Conservation (phyloP, 2,329 filamentous ascomycete species). For the Aspergillus sp. region DNA sequence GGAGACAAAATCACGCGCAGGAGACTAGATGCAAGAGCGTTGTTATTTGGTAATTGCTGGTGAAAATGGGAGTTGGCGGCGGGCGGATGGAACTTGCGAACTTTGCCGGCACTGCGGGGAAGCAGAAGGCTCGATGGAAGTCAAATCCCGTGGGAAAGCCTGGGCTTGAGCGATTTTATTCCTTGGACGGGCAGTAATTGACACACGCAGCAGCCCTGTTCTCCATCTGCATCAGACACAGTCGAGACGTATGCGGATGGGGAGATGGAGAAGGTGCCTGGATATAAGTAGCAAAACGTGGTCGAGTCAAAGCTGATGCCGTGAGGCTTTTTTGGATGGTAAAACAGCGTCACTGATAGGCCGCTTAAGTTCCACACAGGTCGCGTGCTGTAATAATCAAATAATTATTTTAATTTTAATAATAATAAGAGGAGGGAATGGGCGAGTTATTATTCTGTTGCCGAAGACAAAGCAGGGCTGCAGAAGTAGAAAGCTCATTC, state of each 20-base stretch:
- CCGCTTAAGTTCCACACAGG: slow-evolving; percentile 4
- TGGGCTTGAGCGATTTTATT: background rate
- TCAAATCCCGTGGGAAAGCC: background rate
- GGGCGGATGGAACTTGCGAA: slow-evolving; percentile 8
- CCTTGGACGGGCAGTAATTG: background rate
- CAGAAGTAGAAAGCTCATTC: background rate
- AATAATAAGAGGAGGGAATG: too few relatives aligned
- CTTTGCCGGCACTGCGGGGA: slow-evolving; percentile 12
- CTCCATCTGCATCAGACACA: background rate
- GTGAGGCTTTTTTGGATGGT: slow-evolving; percentile 8
- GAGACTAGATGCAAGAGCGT: background rate
- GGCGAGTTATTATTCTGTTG: too few relatives aligned
- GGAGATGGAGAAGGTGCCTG: background rate
- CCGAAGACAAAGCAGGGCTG: background rate
- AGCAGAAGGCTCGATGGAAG: background rate
- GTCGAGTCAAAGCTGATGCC: slow-evolving; percentile 8
- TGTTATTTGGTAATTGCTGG: slow-evolving; percentile 1
- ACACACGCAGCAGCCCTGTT: background rate
- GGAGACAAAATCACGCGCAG: slow-evolving; percentile 7
- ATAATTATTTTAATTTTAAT: background rate
- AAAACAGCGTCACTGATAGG: slow-evolving; percentile 2
- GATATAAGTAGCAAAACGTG: slow-evolving; percentile 5
- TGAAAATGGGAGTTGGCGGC: slow-evolving; percentile 3
- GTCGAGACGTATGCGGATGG: too few relatives aligned
- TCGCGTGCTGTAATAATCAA: background rate